Base-by-base conservation (phyloP, 1,284 basidiomycete genomes). In the Apiotrichum gamsii region DNA sequence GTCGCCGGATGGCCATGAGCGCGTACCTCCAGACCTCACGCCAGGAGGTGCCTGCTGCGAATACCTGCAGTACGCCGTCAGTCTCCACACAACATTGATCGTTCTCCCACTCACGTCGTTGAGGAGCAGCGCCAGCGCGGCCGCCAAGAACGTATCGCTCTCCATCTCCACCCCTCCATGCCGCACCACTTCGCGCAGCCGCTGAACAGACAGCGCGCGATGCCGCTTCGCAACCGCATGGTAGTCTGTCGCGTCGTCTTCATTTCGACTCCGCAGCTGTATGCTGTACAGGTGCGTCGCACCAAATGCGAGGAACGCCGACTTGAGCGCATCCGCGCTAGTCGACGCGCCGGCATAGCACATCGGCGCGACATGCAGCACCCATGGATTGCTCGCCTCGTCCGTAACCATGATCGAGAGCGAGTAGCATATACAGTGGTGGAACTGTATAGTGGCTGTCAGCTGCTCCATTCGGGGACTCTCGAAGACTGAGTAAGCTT, bases 341-440 rank as follows among this genome's bases (percentile, higher is more conserved):
- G 57, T 37, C 19, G 43, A 43, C 3, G 49, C 51, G 5, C 45
- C 39, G 0, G 59, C 55, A 5, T 64, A 49, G 42, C 61, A 61
- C 20, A 66, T 43, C 3, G 59, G 57, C 3, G 54, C 52, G 18
- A 63, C 52, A 37, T 59, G 52, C n/a, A 58, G 49, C 3, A 63
- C 50, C 62, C 62, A 66, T 10, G 61, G 62, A 32, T 62, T 66
- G 20, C 47, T 39, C 6, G 60, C 57, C 38, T 66, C 64, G 23
- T 53, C 43, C n/a, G 57, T 53, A 19, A 61, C 58, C 14, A 62
- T 47, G 32, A 64, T 66, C 14, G 64, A 66, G 5, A 64, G 52
- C 1, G 64, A 57, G 39, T 66, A 66, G 2, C 62, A 60, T 4
- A 64, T 43, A 39, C 59, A 60, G 43, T 66, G 64, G 29, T 66